phyloP scores from a whole-genome alignment of 768 basidiomycete species.

The Panaeolus cyanescens region DNA sequence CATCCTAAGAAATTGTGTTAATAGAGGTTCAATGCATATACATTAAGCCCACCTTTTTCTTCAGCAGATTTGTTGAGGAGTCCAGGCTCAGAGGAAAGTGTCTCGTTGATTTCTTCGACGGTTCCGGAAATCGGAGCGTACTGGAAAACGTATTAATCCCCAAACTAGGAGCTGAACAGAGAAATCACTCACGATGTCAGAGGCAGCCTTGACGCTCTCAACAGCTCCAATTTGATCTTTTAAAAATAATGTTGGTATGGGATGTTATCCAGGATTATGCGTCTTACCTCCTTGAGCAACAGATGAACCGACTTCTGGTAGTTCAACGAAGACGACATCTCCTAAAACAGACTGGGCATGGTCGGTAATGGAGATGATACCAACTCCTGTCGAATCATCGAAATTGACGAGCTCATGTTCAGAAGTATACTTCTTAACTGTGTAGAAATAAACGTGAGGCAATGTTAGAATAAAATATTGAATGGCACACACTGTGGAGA shows the following conservation, averaged over 20 bases:
- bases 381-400: conserved; percentile 76
- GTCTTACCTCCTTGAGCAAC: conserved; percentile 70
- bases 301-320: conserved; percentile 64
- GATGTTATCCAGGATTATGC: conserved; percentile 24
- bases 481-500: conserved; percentile 56
- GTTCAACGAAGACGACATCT: conserved; percentile 96
- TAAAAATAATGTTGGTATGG: not conserved
- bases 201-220: conserved; percentile 95
- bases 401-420: conserved; percentile 88
- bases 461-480: not conserved
- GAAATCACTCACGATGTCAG: conserved; percentile 70
- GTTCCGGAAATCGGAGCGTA: conserved; percentile 93
- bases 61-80: conserved; percentile 90
- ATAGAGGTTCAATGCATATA: not conserved
- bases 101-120: conserved; percentile 77
- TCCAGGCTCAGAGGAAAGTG: conserved; percentile 65
- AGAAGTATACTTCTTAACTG: conserved; percentile 78
- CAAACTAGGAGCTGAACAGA: conserved; percentile 4
- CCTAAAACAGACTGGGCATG: conserved; percentile 92
- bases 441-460: conserved; percentile 3
- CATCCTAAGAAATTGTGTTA: conserved; percentile 60
- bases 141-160: conserved; percentile 34
- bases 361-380: conserved; percentile 84
- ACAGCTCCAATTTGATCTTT: conserved; percentile 90
- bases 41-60: conserved; percentile 60